Percentiles rank a stretch among this genome's conserved stretches.
Evolutionary conservation across 2,329 filamentous ascomycete species (phyloP).

Genomic region (Penicillium brevicompactum): DNA sequence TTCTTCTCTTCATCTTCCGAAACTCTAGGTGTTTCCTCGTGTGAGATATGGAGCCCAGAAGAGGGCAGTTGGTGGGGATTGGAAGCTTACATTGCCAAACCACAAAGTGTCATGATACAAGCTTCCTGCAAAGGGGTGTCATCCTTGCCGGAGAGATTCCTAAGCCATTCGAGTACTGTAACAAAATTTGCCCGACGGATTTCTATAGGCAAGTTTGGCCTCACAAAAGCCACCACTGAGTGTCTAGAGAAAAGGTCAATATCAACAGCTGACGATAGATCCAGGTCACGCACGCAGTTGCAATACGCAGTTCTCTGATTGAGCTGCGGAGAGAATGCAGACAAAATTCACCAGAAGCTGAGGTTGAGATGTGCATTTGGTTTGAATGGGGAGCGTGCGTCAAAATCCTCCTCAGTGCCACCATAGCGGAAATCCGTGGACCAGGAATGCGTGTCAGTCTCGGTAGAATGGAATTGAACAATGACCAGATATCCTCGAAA

Average conservation of each 20-base stretch:
- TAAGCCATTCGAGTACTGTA: conserved; percentile 70
- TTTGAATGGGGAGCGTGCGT: conserved; percentile 63
- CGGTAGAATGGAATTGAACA: conserved; percentile 46
- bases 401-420: conserved; percentile 68
- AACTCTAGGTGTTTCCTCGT: conserved; percentile 49
- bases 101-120: conserved; percentile 82
- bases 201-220: conserved; percentile 48
- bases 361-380: conserved; percentile 68
- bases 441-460: conserved; percentile 54
- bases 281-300: conserved; percentile 60
- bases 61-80: background rate
- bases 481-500: conserved; percentile 42
- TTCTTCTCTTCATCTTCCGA: conserved; percentile 83
- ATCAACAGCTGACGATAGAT: background rate
- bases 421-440: conserved; percentile 70
- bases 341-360: conserved; percentile 75
- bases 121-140: conserved; percentile 74
- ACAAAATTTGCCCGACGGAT: conserved; percentile 66
- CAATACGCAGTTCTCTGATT: conserved; percentile 78
- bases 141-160: conserved; percentile 70
- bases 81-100: conserved; percentile 66
- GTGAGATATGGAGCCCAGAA: background rate
- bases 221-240: conserved; percentile 68
- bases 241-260: conserved; percentile 47
- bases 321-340: conserved; percentile 81